Evolutionary conservation across 2,329 filamentous ascomycete species (phyloP).

Genomic region (Metarhizium robertsii): DNA sequence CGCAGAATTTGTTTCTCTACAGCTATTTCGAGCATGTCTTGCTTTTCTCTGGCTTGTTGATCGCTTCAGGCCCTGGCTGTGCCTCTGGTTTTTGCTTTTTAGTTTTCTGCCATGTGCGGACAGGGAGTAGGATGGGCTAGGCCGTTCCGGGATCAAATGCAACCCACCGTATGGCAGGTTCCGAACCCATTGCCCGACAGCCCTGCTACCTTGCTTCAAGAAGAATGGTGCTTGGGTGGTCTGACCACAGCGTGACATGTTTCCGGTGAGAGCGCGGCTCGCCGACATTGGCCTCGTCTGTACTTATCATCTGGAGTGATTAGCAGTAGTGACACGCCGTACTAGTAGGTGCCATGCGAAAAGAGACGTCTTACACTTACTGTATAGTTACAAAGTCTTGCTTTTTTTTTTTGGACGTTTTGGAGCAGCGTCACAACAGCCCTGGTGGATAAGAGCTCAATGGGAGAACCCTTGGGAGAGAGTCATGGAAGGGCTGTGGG

Average conservation of each 20-base stretch:
- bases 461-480: background rate
- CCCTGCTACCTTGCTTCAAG: background rate
- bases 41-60: background rate
- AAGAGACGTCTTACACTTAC: background rate
- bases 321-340: background rate
- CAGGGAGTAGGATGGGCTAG: background rate
- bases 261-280: background rate
- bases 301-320: background rate
- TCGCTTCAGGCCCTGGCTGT: background rate
- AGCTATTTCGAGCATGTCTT: background rate
- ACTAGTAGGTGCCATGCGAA: background rate
- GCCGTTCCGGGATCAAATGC: background rate
- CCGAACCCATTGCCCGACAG: slow-evolving; percentile 1
- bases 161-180: slow-evolving; percentile 3
- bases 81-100: slow-evolving; percentile 1
- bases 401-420: background rate
- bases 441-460: background rate
- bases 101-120: slow-evolving; percentile 1
- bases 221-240: background rate
- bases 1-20: background rate
- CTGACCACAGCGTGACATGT: background rate
- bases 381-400: background rate
- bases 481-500: too few species aligned
- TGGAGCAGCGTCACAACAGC: background rate
- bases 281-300: background rate